Conservation (phyloP, 768 basidiomycete genomes). For the Hygrophoropsis aurantiaca region DNA sequence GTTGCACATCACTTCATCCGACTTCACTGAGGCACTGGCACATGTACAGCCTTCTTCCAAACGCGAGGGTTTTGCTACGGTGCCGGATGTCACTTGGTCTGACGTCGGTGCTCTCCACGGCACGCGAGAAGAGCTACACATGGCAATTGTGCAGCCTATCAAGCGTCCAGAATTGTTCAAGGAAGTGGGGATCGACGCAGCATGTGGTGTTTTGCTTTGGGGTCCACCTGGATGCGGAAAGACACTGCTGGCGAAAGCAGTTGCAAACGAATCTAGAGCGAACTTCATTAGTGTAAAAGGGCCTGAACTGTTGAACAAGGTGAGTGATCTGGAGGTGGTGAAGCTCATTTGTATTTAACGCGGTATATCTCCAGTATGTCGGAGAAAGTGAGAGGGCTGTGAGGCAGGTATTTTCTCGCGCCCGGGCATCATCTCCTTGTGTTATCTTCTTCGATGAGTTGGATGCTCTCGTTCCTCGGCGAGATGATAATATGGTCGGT, state of each 20-base stretch:
- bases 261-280: slow-evolving; percentile 92
- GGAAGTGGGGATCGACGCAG: slow-evolving; percentile 84
- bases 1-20: slow-evolving; percentile 75
- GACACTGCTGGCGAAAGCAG: slow-evolving; percentile 95
- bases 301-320: slow-evolving; percentile 96
- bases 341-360: slow-evolving; percentile 1
- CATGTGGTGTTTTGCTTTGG: slow-evolving; percentile 96
- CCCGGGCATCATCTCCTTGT: slow-evolving; percentile 90
- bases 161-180: slow-evolving; percentile 85
- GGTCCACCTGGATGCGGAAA: slow-evolving; percentile 99
- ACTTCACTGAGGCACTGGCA: slow-evolving; percentile 80
- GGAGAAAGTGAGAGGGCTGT: slow-evolving; percentile 97
- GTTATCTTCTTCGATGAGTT: slow-evolving; percentile 96
- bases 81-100: slow-evolving; percentile 93
- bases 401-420: slow-evolving; percentile 90
- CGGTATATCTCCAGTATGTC: slow-evolving; percentile 65
- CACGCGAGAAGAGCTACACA: slow-evolving; percentile 88
- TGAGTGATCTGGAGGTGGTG: slow-evolving; percentile 28
- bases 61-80: slow-evolving; percentile 96
- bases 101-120: slow-evolving; percentile 91
- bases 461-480: slow-evolving; percentile 86
- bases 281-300: slow-evolving; percentile 99
- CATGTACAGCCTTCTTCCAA: slow-evolving; percentile 95
- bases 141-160: slow-evolving; percentile 97
- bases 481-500: slow-evolving; percentile 85